Evolutionary conservation across 768 basidiomycete species (phyloP), one percentile per base, ranked within the genome.

Genomic region (Trametes sanguinea): DNA sequence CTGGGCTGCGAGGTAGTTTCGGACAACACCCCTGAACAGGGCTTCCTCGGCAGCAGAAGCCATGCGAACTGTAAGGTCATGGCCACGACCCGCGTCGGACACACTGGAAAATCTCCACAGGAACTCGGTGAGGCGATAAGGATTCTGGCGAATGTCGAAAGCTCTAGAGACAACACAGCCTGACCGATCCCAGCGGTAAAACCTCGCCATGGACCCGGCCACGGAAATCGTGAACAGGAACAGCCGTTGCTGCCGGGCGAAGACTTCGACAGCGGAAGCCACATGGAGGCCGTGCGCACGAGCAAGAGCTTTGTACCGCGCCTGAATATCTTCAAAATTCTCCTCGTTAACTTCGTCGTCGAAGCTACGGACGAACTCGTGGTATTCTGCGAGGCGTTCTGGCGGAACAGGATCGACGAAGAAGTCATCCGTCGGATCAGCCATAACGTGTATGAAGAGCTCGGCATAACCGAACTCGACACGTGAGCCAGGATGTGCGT

Each of bases 101-200:
- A 68, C 46, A n/a, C 61, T 51, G 16, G 62, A 48, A 53, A 74
- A 76, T 6, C 70, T 68, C 67, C 68, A 72, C 13, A 77, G 54
- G 53, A 75, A 77, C 10, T 73, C 68, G 3, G 66, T 53, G 3
- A 78, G 64, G 0, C 60, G n/a, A 10, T 63, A 47, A 8, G 66
- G 63, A 2, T 71, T 27, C 9, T 65, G 11, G 2, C 60, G 46
- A 39, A 69, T 71, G 53, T 74, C 62, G 65, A 77, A 75, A 0
- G 53, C 30, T 27, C 57, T 56, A 1, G 75, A 67, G 5, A 76
- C 73, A 13, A 77, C 62, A 2, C 63, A 67, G 7, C 74, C 77
- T 4, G 73, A 59, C 2, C 76, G 69, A 57, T 78, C 77, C 61
- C 69, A 67, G 2, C 71, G 68, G 32, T 78, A 65, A 37, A 78